A percentile compares a stretch with the other conserved stretches of the same genome.
These are phyloP conservation scores for Aspergillus sclerotioniger DNA, from an alignment of 495 filamentous ascomycete genomes.

Conservation along the genomic window DNA sequence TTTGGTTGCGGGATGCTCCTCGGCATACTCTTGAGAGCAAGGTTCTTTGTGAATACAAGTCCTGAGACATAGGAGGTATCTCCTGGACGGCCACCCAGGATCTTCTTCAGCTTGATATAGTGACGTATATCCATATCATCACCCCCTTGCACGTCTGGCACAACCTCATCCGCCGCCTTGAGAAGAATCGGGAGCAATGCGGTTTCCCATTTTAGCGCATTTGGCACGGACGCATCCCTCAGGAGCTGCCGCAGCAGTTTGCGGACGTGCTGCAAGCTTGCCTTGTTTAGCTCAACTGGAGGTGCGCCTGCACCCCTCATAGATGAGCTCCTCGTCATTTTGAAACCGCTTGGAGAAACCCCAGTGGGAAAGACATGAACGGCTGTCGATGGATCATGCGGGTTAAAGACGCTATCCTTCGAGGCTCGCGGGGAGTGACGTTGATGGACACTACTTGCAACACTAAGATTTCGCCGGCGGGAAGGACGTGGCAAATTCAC, in stretches of 20 bases:
- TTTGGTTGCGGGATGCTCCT: conserved; percentile 79
- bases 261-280: conserved; percentile 83
- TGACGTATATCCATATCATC: conserved; percentile 99
- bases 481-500: conserved; percentile 52
- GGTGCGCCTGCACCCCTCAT: conserved; percentile 75
- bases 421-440: conserved; percentile 64
- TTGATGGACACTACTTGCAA: conserved; percentile 65
- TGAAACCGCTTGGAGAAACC: conserved; percentile 43
- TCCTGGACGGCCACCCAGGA: conserved; percentile 81
- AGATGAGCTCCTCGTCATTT: conserved; percentile 77
- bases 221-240: conserved; percentile 69
- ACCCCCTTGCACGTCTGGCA: conserved; percentile 81
- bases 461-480: conserved; percentile 73
- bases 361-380: conserved; percentile 19
- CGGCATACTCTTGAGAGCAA: conserved; percentile 94
- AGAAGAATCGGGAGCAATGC: conserved; percentile 88
- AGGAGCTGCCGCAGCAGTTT: conserved; percentile 82
- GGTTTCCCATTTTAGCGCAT: conserved; percentile 78
- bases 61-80: conserved; percentile 95
- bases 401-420: conserved; percentile 38
- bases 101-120: conserved; percentile 96
- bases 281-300: conserved; percentile 76
- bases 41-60: conserved; percentile 93
- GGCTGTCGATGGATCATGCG: conserved; percentile 28
- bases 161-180: conserved; percentile 90